Percentiles rank a stretch among this genome's conserved stretches.
phyloP scores from a whole-genome alignment of 805 yeast species.

The Torulaspora gathmanii region DNA sequence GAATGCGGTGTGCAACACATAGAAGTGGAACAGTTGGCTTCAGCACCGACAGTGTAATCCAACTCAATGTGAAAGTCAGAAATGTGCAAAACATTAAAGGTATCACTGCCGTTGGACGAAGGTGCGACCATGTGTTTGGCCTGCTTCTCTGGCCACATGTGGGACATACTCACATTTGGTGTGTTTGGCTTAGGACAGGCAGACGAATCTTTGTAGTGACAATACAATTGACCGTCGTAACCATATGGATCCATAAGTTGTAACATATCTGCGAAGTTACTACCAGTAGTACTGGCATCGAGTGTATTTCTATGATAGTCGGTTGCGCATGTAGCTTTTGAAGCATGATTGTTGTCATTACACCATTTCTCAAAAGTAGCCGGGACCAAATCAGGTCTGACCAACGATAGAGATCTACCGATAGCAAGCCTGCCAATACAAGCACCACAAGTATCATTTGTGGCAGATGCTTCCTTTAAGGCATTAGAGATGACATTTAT shows the following conservation, averaged over 20 bases:
- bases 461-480: slow-evolving; percentile 7
- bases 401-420: slow-evolving; percentile 38
- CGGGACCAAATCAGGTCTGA: slow-evolving; percentile 42
- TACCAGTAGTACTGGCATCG: slow-evolving; percentile 36
- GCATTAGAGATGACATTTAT: slow-evolving; percentile 6
- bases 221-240: slow-evolving; percentile 56
- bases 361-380: slow-evolving; percentile 44
- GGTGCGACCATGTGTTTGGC: slow-evolving; percentile 42
- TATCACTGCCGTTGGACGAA: slow-evolving; percentile 42
- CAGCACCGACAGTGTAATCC: slow-evolving; percentile 50
- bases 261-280: slow-evolving; percentile 49
- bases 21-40: slow-evolving; percentile 50
- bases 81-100: slow-evolving; percentile 57
- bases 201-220: slow-evolving; percentile 46
- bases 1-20: slow-evolving; percentile 61
- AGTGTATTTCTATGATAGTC: slow-evolving; percentile 40
- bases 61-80: slow-evolving; percentile 63
- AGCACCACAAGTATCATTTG: slow-evolving; percentile 31
- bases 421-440: slow-evolving; percentile 37
- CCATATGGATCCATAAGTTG: slow-evolving; percentile 49
- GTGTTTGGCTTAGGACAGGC: slow-evolving; percentile 52
- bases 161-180: slow-evolving; percentile 44
- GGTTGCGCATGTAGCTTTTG: slow-evolving; percentile 30
- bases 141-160: slow-evolving; percentile 45
- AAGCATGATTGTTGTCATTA: slow-evolving; percentile 29